Evolutionary conservation across 495 filamentous ascomycete species (phyloP).

Genomic region (Trichocladium uniseriatum): DNA sequence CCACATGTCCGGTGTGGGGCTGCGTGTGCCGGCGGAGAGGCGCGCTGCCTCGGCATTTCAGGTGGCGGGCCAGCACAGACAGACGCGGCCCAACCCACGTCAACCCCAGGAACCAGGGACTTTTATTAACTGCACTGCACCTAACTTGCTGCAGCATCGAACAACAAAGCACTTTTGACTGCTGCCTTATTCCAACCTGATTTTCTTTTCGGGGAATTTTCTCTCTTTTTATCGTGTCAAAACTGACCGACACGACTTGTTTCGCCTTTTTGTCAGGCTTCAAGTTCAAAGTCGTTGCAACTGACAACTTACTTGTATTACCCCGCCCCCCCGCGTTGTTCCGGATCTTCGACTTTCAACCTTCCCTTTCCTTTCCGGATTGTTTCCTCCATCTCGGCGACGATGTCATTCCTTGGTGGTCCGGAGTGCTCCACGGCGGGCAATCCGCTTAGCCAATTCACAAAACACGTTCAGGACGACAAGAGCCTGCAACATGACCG

Average conservation of each 20-base stretch:
- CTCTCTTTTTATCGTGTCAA: too few relatives aligned
- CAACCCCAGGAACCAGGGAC: neutral
- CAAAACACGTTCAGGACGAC: constrained; percentile 90
- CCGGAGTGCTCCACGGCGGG: constrained; percentile 94
- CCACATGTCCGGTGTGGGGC: constrained; percentile 2
- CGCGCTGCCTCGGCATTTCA: constrained; percentile 7
- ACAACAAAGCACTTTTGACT: neutral
- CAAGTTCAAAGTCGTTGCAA: too few relatives aligned
- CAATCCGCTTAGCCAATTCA: constrained; percentile 93
- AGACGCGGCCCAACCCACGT: neutral
- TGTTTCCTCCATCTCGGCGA: neutral
- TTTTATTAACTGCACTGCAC: neutral
- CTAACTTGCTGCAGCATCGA: neutral
- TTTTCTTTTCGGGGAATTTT: neutral
- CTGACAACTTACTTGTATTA: too few relatives aligned
- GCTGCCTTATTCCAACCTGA: constrained; percentile 7
- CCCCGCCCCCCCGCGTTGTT: neutral
- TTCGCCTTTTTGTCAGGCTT: too few relatives aligned
- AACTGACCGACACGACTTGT: too few relatives aligned
- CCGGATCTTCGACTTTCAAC: neutral
- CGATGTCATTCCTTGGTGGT: constrained; percentile 90
- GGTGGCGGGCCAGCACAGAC: neutral
- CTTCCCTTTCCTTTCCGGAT: neutral
- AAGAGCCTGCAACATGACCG: constrained; percentile 88
- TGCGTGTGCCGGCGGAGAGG: neutral